Percentiles rank a stretch among this genome's conserved stretches.
Conservation (phyloP, 192 early-diverging fungal genomes). For the Umbelopsis sp. region DNA sequence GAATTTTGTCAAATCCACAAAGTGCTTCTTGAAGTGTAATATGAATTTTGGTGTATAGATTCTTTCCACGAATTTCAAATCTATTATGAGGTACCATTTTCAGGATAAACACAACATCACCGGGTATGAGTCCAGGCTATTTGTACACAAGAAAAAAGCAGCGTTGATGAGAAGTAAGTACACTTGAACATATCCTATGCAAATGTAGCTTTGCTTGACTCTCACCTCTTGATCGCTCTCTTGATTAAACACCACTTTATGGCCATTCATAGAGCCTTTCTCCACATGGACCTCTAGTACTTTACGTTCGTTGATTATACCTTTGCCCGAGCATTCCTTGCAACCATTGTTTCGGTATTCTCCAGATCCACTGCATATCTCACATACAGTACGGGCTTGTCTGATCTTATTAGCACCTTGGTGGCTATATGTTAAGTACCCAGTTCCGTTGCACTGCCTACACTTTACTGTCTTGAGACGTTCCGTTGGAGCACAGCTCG, state of each 20-base stretch:
- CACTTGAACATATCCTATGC: not conserved
- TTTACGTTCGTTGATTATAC: constrained; percentile 85
- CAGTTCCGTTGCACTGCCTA: constrained; percentile 78
- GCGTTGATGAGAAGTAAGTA: not conserved
- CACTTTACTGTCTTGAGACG: constrained; percentile 48
- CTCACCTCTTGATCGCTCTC: constrained; percentile 84
- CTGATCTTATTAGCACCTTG: constrained; percentile 97
- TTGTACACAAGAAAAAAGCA: no score
- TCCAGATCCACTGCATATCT: constrained; percentile 61
- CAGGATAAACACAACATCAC: constrained; percentile 84
- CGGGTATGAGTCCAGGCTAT: constrained; percentile 84
- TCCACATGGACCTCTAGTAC: constrained; percentile 94
- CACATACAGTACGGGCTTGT: constrained; percentile 86
- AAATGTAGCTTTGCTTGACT: not conserved
- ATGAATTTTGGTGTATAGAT: constrained; percentile 75
- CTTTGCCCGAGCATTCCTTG: constrained; percentile 80
- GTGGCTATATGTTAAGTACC: constrained; percentile 79
- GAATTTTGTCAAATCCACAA: constrained; percentile 73
- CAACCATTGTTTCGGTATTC: not conserved
- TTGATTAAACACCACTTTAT: constrained; percentile 87
- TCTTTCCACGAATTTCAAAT: constrained; percentile 75
- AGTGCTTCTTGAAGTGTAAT: constrained; percentile 81
- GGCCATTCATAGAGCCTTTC: constrained; percentile 92
- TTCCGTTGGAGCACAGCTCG: constrained; percentile 57
- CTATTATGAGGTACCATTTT: constrained; percentile 66